Conservation (phyloP, 1,284 basidiomycete species). For the Coniferiporia sulphurascens region DNA sequence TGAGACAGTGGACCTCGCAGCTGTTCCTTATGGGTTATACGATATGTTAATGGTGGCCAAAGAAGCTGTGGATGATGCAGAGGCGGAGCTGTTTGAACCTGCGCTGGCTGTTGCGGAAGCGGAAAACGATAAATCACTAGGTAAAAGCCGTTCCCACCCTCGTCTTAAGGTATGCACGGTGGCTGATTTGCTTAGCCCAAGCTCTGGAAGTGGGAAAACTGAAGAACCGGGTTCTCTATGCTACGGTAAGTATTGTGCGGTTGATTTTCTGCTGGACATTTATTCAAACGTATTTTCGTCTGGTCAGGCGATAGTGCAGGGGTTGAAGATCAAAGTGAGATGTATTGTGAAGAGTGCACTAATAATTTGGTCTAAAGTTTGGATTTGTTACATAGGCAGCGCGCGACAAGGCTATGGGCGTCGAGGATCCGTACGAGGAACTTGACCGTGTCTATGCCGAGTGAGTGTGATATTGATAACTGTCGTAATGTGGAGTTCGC, state of each 20-base stretch:
- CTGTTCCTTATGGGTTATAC: slow-evolving; percentile 8
- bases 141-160: background rate
- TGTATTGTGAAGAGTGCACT: background rate
- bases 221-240: slow-evolving; percentile 15
- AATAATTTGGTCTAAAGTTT: no score
- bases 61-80: slow-evolving; percentile 12
- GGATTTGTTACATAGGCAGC: background rate
- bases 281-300: background rate
- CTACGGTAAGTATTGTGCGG: slow-evolving; percentile 4
- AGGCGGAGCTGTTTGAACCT: slow-evolving; percentile 14
- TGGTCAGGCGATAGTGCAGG: slow-evolving; percentile 9
- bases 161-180: background rate
- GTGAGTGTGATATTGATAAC: slow-evolving; percentile 2
- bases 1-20: slow-evolving; percentile 1
- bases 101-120: background rate
- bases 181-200: background rate
- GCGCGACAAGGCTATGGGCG: slow-evolving; percentile 2
- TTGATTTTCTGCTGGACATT: background rate
- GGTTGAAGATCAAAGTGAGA: slow-evolving; percentile 5
- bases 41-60: slow-evolving; percentile 8
- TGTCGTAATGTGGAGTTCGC: background rate
- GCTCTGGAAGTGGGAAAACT: slow-evolving; percentile 12
- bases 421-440: slow-evolving; percentile 6
- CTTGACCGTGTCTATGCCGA: background rate
- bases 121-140: background rate